Evolutionary conservation across 306 rosid species (phyloP), one percentile per base, ranked within the genome.

Genomic region (Lathyrus sativus): DNA sequence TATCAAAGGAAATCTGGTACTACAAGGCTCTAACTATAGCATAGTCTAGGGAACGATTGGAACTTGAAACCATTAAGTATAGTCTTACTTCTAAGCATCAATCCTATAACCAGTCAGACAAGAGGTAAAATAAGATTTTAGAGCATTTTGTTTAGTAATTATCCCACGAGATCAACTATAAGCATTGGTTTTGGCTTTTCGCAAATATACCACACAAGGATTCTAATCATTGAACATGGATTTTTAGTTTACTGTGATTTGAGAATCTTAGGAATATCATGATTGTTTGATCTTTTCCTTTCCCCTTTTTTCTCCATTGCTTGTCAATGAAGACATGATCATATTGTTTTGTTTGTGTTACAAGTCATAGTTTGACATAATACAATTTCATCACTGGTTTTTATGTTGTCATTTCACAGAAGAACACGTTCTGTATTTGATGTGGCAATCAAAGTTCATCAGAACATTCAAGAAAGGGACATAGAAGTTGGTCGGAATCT

Each of bases 401-500:
- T 43, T 45, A 18, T 64, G 42, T 70, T 79, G 60, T 35, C 51
- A 31, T 35, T 46, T 53, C 17, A 59, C 82, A 90, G 97, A 60
- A 95, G 96, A 58, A 86, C 90, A 0, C 96, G 97, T 58, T 81
- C 70, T 14, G 76, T 79, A 22, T 90, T 93, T 85, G 91, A 85
- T 46, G 75, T 79, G n/a, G 98, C 82, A 4, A 56, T 90, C 72
- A 83, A 60, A 54, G 89, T 85, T 76, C 91, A 90, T 82, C 68
- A 56, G 71, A 90, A 28, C 70, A 74, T 93, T 73, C 98, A 93
- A 81, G 81, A 86, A 51, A 85, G 97, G 73, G 98, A 93, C 72
- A 69, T 90, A 76, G 89, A 90, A 81, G 89, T 81, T 51, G 98
- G 98, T 46, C 81, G 93, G 53, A 93, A 78, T 77, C 74, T 93